These are phyloP conservation scores for Kandelia obovata DNA, from an alignment of 345 rosid genomes.

Conservation along the genomic window DNA sequence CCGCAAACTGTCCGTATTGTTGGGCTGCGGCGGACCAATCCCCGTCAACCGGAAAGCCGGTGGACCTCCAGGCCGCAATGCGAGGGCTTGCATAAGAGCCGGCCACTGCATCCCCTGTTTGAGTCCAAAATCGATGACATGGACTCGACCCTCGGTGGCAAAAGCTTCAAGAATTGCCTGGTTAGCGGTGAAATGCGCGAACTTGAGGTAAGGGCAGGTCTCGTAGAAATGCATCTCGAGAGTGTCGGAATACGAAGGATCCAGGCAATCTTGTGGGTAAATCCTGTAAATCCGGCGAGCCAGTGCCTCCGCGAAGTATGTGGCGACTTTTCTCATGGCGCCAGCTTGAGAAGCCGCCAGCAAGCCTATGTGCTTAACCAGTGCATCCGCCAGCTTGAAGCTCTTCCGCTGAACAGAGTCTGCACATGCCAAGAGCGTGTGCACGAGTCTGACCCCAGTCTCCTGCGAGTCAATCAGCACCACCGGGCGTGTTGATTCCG, in stretches of 20 bases:
- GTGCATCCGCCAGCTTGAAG: conserved; percentile 24
- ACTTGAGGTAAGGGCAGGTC: conserved; percentile 26
- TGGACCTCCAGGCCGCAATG: conserved; percentile 25
- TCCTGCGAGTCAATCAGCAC: conserved; percentile 31
- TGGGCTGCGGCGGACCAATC: conserved; percentile 31
- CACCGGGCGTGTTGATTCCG: conserved; percentile 19
- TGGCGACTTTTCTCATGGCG: conserved; percentile 31
- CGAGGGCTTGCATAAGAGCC: conserved; percentile 27
- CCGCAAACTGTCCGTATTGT: conserved; percentile 23
- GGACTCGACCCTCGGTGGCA: conserved; percentile 21
- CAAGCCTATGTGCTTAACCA: conserved; percentile 20
- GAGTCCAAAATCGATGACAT: conserved; percentile 29
- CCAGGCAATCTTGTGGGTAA: conserved; percentile 18
- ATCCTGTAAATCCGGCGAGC: conserved; percentile 36
- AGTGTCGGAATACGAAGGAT: conserved; percentile 24
- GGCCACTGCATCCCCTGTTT: conserved; percentile 37
- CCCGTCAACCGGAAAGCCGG: conserved; percentile 27
- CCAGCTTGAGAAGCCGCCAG: conserved; percentile 33
- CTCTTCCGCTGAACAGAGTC: conserved; percentile 28
- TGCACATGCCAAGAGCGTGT: conserved; percentile 31
- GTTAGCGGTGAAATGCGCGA: conserved; percentile 29
- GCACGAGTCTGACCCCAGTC: conserved; percentile 29
- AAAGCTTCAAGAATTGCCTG: conserved; percentile 33
- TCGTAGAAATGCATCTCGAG: conserved; percentile 35
- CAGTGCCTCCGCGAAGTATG: conserved; percentile 28